Base-by-base conservation (phyloP, 345 rosid species). In the Salix suchowensis region DNA sequence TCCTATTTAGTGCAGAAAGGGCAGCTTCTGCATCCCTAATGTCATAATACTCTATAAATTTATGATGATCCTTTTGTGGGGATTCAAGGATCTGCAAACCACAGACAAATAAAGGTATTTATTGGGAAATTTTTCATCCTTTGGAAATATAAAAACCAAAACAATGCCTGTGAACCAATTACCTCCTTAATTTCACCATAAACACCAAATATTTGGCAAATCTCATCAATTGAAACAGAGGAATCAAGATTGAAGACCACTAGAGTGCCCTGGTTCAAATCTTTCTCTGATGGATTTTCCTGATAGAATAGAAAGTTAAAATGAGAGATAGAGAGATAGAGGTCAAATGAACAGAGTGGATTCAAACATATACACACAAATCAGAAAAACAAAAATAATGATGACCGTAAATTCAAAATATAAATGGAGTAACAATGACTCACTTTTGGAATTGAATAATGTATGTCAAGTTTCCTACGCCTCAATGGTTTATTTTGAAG, bases 101-200 rank as follows among this genome's bases (percentile, higher is more conserved):
- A 81, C 54, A 76, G 40, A 73, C 60, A 19, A 58, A 46, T 37
- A 44, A 73, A 3, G 18, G n/a, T 10, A 32, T 50, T 21, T 46
- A 21, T 28, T 40, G 50, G 62, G 60, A 54, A 60, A 46, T 34
- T 18, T 24, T 36, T 42, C 13, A 37, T 19, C 54, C 5, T 23
- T 54, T 42, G 13, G 11, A 42, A 42, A 24, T 15, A 54, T 32
- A 21, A 54, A 11, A 24, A 32, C 10, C 24, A 58, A 78, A 70
- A 54, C 13, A 55, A 12, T 23, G 28, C 44, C 34, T 4, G 28
- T n/a, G 32, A 40, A 54, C 50, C 50, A 69, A 65, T 73, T 73
- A 82, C 84, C 52, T 78, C 76, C 75, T 82, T 78, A 40, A 82
- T 82, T 61, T 82, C 84, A 62, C 84, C 84, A 74, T 82, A 78